Conservation (phyloP, 1,284 basidiomycete genomes). For the Sphagnurus paluster region DNA sequence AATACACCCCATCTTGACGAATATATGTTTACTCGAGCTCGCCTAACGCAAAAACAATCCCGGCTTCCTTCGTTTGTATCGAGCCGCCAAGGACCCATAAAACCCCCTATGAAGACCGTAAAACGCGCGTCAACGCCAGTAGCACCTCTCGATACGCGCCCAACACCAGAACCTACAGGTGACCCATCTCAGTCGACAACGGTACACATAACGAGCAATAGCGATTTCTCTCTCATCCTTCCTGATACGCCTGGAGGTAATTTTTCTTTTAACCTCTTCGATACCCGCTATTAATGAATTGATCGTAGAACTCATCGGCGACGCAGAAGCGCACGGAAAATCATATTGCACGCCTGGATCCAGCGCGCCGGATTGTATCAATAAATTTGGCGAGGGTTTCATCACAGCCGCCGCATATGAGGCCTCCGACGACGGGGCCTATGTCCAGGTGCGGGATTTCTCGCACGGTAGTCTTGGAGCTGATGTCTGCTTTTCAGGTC, state of each 20-base stretch:
- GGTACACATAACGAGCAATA: conserved; percentile 35
- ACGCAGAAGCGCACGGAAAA: conserved; percentile 42
- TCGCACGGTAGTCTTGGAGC: neutral
- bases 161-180: conserved; percentile 49
- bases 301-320: conserved; percentile 39
- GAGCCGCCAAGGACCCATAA: neutral
- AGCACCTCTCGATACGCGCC: conserved; percentile 27
- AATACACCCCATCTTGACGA: neutral
- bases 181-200: conserved; percentile 37
- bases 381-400: conserved; percentile 37
- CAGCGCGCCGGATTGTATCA: conserved; percentile 9
- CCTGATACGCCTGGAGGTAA: conserved; percentile 37
- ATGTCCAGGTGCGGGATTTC: conserved; percentile 39
- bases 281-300: neutral
- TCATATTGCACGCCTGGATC: conserved; percentile 38
- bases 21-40: conserved; percentile 1
- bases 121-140: conserved; percentile 6
- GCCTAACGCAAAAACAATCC: conserved; percentile 7
- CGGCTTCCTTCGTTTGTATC: neutral
- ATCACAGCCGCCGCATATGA: conserved; percentile 40
- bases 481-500: conserved; percentile 25
- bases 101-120: neutral
- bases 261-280: conserved; percentile 8
- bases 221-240: conserved; percentile 42
- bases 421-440: conserved; percentile 39